Evolutionary conservation across 164 flowering plant species (phyloP), one percentile per base, ranked within the genome.

Genomic region (Cinnamomum chago): DNA sequence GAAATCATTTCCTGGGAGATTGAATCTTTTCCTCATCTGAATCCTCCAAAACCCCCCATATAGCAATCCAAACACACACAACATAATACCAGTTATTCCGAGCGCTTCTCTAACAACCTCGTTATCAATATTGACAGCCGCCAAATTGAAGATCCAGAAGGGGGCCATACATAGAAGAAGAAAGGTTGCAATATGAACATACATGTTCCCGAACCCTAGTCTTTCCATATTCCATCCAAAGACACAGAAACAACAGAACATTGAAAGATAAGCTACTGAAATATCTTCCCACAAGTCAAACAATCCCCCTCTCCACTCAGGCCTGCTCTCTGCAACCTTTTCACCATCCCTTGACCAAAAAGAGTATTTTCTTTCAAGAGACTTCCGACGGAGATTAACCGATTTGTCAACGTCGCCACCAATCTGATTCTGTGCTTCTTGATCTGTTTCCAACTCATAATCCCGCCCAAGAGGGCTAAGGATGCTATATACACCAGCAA

Each of bases 151-250:
- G 65, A 95, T 86, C 90, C 90, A 92, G 78, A 90, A 92, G 28
- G 99, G 99, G 28, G 99, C 94, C 82, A 80, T 62, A 75, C 98
- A 95, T 28, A 93, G 86, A 24, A 95, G 87, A 58, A 90, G 23
- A 76, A 95, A 95, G 58, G 98, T 95, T 2, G 91, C 90, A 62
- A 93, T 89, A 65, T 95, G 99, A 74, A 95, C 99, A 75, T 90
- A 95, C 97, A 93, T 95, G 81, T 95, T 95, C 3, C 99, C 99
- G 76, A 95, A 90, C 14, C 98, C 97, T 52, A 95, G 90, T 64
- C 98, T 89, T 81, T 93, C 97, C 98, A 93, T 93, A 69, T 95
- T 95, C 99, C 98, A 95, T 28, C 99, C 99, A 71, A 95, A 93
- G n/a, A 93, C 91, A 84, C 97, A 95, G 79, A 86, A 93, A 67